Base-by-base conservation (phyloP, 2,329 filamentous ascomycete genomes). In the Xylaria sp. region DNA sequence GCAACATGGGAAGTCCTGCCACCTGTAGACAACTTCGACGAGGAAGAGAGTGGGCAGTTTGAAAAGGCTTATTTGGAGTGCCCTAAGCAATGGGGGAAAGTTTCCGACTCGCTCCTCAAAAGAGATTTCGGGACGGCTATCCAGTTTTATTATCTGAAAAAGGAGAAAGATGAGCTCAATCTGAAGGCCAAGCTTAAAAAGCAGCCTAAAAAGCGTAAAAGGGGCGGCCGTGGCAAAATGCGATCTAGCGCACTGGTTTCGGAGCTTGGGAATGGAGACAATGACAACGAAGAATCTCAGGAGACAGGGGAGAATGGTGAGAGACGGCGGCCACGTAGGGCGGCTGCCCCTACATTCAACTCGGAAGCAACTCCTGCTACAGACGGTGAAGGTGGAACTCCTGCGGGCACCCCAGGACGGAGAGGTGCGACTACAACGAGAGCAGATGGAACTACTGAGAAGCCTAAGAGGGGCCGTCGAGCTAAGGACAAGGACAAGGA, bases 91-190 rank as follows among this genome's bases (percentile, higher is more conserved):
- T 96, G 92, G 92, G 91, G 92, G 65, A 89, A 88, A 73, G 89
- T 96, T 66, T 91, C 92, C 4, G 88, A 91, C 67, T 85, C 85
- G 27, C 81, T 95, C 5, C 86, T 87, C 0, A 84, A 86, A 34
- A 88, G 92, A 27, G 89, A 92, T 74, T 94, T 93, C 79, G 90
- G 91, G 71, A 88, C 92, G 55, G 93, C 91, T 79, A 96, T 96
- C 73, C 91, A 93, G 76, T 93, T 94, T 79, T 96, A 96, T 80
- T 96, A 96, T 79, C 85, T 92, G 70, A 92, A 91, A 77, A 96
- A 89, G 81, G 92, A 92, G 77, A 95, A 89, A 81, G 91, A 91
- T 81, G 85, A 89, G 55, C 86, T 89, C 50, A 90, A 92, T 70
- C 89, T 94, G 69, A 93, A 94, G 78, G 91, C 93, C 76, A 93